Percentiles rank a stretch among this genome's conserved stretches.
Evolutionary conservation across 2,329 filamentous ascomycete species (phyloP).

Genomic region (Dactylella cylindrospora): DNA sequence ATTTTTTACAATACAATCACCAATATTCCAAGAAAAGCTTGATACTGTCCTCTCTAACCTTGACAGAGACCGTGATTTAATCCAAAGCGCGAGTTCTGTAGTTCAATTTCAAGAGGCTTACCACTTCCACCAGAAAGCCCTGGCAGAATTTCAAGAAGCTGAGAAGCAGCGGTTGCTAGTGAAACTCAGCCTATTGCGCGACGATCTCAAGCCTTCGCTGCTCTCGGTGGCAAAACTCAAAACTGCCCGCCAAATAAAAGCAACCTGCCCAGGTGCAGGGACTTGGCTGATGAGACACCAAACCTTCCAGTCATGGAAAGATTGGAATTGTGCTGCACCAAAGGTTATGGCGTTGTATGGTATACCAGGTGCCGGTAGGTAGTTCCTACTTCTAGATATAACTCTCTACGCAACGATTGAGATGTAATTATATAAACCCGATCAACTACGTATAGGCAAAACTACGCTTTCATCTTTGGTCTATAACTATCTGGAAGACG

Average conservation of each 20-base stretch:
- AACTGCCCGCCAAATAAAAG: background rate
- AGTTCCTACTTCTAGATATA: no score
- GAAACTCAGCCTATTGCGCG: background rate
- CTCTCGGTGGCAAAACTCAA: background rate
- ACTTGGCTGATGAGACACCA: constrained; percentile 4
- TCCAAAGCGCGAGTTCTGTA: background rate
- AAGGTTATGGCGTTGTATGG: constrained; percentile 4
- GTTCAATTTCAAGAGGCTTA: constrained; percentile 2
- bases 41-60: background rate
- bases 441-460: no score
- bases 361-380: constrained; percentile 10
- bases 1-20: background rate
- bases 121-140: background rate
- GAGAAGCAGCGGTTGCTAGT: background rate
- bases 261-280: background rate
- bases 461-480: no score
- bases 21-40: constrained; percentile 10
- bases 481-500: no score
- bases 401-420: no score
- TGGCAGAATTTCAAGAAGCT: background rate
- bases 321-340: background rate
- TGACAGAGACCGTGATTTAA: background rate
- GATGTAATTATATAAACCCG: background rate
- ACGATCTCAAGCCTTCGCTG: constrained; percentile 1
- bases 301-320: background rate